These are phyloP conservation scores for Wickerhamiella spandovensis DNA, from an alignment of 805 yeast genomes.

Conservation along the genomic window DNA sequence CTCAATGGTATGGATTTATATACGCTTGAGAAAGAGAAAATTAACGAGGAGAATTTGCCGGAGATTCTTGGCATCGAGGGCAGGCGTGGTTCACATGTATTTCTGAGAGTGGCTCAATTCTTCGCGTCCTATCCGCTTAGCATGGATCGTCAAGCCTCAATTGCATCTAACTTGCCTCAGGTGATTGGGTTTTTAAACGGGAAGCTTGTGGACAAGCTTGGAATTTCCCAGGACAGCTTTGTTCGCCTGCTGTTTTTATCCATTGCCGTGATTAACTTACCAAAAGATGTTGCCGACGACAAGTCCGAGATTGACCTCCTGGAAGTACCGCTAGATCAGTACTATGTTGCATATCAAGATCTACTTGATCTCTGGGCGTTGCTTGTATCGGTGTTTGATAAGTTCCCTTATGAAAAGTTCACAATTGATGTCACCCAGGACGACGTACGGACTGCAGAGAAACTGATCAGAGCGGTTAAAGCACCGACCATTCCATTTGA, in stretches of 20 bases:
- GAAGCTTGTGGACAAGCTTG: conserved; percentile 5
- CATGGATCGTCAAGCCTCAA: background rate
- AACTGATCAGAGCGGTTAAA: conserved; percentile 8
- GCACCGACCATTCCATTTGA: conserved; percentile 12
- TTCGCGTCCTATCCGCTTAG: conserved; percentile 7
- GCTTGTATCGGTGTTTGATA: conserved; percentile 13
- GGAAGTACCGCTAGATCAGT: conserved; percentile 2
- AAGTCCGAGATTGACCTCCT: background rate
- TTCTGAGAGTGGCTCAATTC: conserved; percentile 11
- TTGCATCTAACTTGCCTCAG: background rate
- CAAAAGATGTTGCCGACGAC: conserved; percentile 4
- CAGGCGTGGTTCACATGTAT: conserved; percentile 5
- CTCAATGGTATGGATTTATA: background rate
- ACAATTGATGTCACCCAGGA: background rate
- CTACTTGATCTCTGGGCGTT: conserved; percentile 8
- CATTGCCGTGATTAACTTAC: conserved; percentile 3
- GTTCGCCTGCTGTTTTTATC: conserved; percentile 10
- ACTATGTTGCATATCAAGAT: conserved; percentile 12
- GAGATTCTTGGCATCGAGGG: conserved; percentile 6
- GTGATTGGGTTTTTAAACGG: conserved; percentile 13
- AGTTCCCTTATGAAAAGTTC: conserved; percentile 7
- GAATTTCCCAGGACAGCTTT: conserved; percentile 3
- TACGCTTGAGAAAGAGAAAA: background rate
- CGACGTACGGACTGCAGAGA: conserved; percentile 2
- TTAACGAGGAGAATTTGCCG: background rate